Evolutionary conservation across 352 stramenopile genomes (phyloP), one percentile per base, ranked within the genome.

Genomic region (Globisporangium lucens): DNA sequence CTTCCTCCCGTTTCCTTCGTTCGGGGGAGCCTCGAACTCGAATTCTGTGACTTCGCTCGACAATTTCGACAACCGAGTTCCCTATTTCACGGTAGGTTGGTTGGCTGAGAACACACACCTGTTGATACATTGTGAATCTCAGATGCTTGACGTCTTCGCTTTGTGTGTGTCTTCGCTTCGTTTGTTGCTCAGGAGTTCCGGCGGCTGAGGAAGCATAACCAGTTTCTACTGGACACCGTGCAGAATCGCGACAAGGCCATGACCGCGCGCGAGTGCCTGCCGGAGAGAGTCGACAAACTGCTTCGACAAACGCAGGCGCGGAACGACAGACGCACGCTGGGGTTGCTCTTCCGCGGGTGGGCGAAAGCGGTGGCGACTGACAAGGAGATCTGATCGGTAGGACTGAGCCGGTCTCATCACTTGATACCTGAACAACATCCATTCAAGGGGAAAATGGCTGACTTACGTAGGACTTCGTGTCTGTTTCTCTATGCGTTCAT

Each of bases 341-440:
- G 55, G 2, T 63, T 86, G 55, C 72, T 81, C 17, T 93, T 88
- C 49, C 81, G 76, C 10, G 78, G 71, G 2, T 93, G 79, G 84
- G 69, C 68, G 22, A 76, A 61, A 52, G 41, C 73, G 20, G 72
- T 80, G 22, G 65, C 71, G 13, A 74, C 75, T 0, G 78, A 83
- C 57, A 76, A 77, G 46, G 73, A 79, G 30, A 85, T 83, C 63
- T 79, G 76, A 68, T 61, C 62, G 61, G 80, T 88, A 61, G 20
- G 75, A 35, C 22, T 51, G n/a, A 17, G 55, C 22, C 5, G 22
- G 17, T 59, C 13, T 33, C 30, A 33, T 49, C 15, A 29, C 27
- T 51, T 27, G 51, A n/a, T 33, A 56, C 22, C 13, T 36, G n/a
- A 5, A 6, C 51, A 35, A 33, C 62, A 30, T 15, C 0, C 15